Evolutionary conservation across 2,329 filamentous ascomycete genomes (phyloP).

Genomic region (Penicillium sp.): DNA sequence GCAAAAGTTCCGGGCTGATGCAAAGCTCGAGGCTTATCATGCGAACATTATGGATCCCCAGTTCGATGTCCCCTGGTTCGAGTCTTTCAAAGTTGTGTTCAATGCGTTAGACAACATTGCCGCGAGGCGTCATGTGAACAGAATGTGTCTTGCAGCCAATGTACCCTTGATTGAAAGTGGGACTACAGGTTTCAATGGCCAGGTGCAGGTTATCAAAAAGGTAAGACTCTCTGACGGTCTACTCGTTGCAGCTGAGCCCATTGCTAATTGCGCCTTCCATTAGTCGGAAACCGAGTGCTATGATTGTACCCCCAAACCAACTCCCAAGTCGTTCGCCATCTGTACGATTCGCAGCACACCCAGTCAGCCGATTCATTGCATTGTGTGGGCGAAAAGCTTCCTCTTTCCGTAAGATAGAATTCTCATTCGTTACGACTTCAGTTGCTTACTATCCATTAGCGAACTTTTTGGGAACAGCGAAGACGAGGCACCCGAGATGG

Average conservation of each 20-base stretch:
- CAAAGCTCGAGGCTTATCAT: constrained; percentile 83
- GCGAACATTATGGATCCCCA: constrained; percentile 88
- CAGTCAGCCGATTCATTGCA: constrained; percentile 95
- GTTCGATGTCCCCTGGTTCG: constrained; percentile 88
- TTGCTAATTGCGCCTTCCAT: constrained; percentile 9
- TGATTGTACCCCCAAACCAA: constrained; percentile 85
- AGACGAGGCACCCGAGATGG: constrained; percentile 73
- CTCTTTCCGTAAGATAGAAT: constrained; percentile 62
- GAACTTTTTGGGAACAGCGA: constrained; percentile 93
- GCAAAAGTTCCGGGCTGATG: constrained; percentile 80
- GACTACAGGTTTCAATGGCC: constrained; percentile 95
- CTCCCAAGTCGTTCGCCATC: constrained; percentile 88
- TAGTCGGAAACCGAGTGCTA: constrained; percentile 86
- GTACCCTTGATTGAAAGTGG: constrained; percentile 93
- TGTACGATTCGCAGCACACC: constrained; percentile 97
- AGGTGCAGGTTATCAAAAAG: constrained; percentile 94
- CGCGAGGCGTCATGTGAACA: constrained; percentile 89
- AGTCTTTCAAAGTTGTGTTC: constrained; percentile 78
- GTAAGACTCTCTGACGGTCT: constrained; percentile 30
- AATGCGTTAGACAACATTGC: constrained; percentile 97
- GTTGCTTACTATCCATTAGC: constrained; percentile 35
- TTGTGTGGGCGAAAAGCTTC: constrained; percentile 98
- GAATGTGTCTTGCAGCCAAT: constrained; percentile 90
- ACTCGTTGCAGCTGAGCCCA: background rate
- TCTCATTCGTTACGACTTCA: accelerated